Conservation (phyloP, 2,329 filamentous ascomycete genomes). For the Orbilia quercus region DNA sequence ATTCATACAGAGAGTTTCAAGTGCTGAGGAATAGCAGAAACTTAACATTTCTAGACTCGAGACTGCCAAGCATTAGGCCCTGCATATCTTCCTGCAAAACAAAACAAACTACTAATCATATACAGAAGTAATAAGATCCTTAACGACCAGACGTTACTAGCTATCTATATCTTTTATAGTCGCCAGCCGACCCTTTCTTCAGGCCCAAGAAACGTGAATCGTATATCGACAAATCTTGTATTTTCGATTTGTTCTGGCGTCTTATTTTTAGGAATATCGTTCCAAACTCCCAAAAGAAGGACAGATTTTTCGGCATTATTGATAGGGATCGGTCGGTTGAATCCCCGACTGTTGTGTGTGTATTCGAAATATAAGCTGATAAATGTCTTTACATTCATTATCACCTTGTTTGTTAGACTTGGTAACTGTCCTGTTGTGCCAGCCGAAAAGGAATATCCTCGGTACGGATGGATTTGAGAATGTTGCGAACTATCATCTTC, state of each 20-base stretch:
- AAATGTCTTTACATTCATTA: conserved; percentile 28
- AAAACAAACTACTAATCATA: too few relatives aligned
- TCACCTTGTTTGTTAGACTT: neutral
- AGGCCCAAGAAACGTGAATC: neutral
- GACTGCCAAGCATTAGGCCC: too few relatives aligned
- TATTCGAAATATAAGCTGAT: conserved; percentile 21
- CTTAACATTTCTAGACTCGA: too few relatives aligned
- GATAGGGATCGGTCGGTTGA: neutral
- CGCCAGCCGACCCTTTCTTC: neutral
- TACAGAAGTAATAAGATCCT: too few relatives aligned
- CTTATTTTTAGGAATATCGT: neutral
- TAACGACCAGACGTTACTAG: too few relatives aligned
- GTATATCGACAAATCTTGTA: conserved; percentile 18
- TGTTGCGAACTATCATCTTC: too few relatives aligned
- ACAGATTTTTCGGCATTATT: conserved; percentile 1
- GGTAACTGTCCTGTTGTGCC: too few relatives aligned
- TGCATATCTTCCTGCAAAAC: too few relatives aligned
- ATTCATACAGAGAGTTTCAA: too few relatives aligned
- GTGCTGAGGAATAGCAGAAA: too few relatives aligned
- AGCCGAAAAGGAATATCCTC: too few relatives aligned
- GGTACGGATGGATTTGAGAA: too few relatives aligned
- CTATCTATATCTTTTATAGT: neutral
- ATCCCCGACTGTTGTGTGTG: neutral
- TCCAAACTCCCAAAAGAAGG: conserved; percentile 25
- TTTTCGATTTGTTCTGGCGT: conserved; percentile 16